A percentile compares a stretch with the other conserved stretches of the same genome.
These are phyloP conservation scores for Penicillium sp. DNA, from an alignment of 2,329 filamentous ascomycete genomes.

Conservation along the genomic window DNA sequence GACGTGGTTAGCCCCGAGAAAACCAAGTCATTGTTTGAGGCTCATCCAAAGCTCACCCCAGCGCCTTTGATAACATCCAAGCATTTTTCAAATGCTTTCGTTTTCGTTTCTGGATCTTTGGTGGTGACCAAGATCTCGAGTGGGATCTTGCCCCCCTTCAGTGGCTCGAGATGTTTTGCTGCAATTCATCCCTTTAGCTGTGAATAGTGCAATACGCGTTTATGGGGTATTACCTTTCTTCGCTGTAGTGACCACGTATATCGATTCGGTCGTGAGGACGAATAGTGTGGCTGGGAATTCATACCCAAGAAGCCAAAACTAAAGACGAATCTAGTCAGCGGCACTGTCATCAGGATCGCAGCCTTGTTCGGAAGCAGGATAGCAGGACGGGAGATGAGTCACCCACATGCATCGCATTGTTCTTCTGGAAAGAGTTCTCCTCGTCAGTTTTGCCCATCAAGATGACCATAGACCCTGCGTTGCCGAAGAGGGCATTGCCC, in stretches of 20 bases:
- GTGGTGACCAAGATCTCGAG: constrained; percentile 88
- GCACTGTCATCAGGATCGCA: background rate
- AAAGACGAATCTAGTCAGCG: constrained; percentile 18
- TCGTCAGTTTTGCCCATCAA: constrained; percentile 96
- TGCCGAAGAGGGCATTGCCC: constrained; percentile 78
- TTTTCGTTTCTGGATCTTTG: constrained; percentile 87
- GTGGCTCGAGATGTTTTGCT: constrained; percentile 89
- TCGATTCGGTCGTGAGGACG: constrained; percentile 79
- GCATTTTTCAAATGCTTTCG: constrained; percentile 82
- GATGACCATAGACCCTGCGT: constrained; percentile 79
- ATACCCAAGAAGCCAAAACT: constrained; percentile 99
- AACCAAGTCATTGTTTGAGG: background rate
- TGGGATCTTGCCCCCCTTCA: constrained; percentile 88
- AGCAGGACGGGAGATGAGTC: constrained; percentile 2
- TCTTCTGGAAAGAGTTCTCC: constrained; percentile 82
- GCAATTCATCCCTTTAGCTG: constrained; percentile 15
- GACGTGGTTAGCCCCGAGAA: background rate
- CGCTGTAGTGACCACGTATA: constrained; percentile 90
- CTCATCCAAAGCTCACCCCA: constrained; percentile 60
- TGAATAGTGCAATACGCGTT: background rate
- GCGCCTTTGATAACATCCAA: constrained; percentile 80
- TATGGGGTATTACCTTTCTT: constrained; percentile 74
- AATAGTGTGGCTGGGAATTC: constrained; percentile 96
- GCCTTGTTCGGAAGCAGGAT: background rate
- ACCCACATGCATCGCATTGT: constrained; percentile 89